phyloP scores from a whole-genome alignment of 208 protist genomes.

The Kentomonas sorsogonicus region DNA sequence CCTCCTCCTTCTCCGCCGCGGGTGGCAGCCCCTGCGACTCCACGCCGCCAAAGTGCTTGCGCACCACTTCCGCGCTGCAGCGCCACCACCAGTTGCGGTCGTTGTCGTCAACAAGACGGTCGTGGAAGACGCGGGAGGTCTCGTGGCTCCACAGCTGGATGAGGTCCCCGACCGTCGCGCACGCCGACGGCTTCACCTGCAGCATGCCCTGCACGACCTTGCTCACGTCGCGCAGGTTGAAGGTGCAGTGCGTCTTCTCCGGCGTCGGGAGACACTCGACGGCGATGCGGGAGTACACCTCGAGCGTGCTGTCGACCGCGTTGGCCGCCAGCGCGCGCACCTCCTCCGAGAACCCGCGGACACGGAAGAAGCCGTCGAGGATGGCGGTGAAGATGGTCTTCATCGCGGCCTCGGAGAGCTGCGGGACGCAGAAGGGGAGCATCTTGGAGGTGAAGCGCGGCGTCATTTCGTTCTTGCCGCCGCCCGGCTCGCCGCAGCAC shows the following conservation, averaged over 20 bases:
- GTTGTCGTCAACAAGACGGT: constrained; percentile 91
- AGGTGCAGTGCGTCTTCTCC: constrained; percentile 97
- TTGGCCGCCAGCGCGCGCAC: constrained; percentile 38
- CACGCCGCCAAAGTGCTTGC: constrained; percentile 45
- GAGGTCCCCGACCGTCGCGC: constrained; percentile 46
- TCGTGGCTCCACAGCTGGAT: constrained; percentile 94
- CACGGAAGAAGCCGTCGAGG: constrained; percentile 74
- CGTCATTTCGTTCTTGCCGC: constrained; percentile 92
- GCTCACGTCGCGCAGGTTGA: constrained; percentile 97
- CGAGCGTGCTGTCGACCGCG: constrained; percentile 89
- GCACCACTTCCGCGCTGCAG: constrained; percentile 51
- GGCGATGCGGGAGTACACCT: constrained; percentile 91
- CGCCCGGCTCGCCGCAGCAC: constrained; percentile 92
- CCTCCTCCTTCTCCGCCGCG: constrained; percentile 17
- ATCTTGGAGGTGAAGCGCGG: constrained; percentile 88
- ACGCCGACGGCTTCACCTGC: constrained; percentile 70
- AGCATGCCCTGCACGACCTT: constrained; percentile 96
- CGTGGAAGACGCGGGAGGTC: constrained; percentile 93
- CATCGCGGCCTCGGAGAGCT: constrained; percentile 83
- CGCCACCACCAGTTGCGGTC: constrained; percentile 92
- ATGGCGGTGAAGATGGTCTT: constrained; percentile 94
- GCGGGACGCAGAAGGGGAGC: constrained; percentile 87
- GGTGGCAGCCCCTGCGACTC: neutral
- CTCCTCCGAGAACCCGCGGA: constrained; percentile 30
- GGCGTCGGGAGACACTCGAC: constrained; percentile 94